phyloP scores from a whole-genome alignment of 2,329 filamentous ascomycete genomes.

The Cladophialophora yegresii region DNA sequence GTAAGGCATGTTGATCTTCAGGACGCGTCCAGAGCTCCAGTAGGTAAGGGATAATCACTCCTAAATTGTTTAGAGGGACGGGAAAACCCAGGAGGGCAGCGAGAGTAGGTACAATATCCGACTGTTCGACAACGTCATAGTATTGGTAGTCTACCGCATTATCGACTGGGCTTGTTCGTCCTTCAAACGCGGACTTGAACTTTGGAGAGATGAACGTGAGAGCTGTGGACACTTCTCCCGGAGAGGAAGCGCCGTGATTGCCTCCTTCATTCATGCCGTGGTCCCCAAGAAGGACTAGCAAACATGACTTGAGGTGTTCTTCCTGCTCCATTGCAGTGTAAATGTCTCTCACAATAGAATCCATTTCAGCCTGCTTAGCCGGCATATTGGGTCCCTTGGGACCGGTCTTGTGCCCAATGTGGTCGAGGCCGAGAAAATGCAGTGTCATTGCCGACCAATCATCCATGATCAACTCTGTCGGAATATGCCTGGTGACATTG shows the following conservation, averaged over 20 bases:
- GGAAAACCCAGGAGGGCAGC: slow-evolving; percentile 85
- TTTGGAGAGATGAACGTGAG: slow-evolving; percentile 89
- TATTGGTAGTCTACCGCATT: slow-evolving; percentile 68
- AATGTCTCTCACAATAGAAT: slow-evolving; percentile 73
- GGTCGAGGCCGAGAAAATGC: slow-evolving; percentile 93
- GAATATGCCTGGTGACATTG: slow-evolving; percentile 91
- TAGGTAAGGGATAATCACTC: slow-evolving; percentile 79
- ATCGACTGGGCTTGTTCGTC: slow-evolving; percentile 56
- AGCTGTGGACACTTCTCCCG: slow-evolving; percentile 91
- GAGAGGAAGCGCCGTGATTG: slow-evolving; percentile 91
- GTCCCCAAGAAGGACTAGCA: slow-evolving; percentile 86
- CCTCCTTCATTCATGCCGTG: slow-evolving; percentile 99
- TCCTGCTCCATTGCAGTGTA: slow-evolving; percentile 73
- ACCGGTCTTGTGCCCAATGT: slow-evolving; percentile 95
- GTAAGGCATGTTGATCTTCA: slow-evolving; percentile 64
- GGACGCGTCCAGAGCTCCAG: slow-evolving; percentile 70
- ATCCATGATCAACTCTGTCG: slow-evolving; percentile 68
- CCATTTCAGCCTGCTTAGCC: slow-evolving; percentile 93
- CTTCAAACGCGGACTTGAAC: slow-evolving; percentile 59
- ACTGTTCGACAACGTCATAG: slow-evolving; percentile 85
- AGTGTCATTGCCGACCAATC: slow-evolving; percentile 95
- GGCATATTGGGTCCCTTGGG: slow-evolving; percentile 87
- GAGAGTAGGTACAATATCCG: slow-evolving; percentile 86
- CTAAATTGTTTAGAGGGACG: slow-evolving; percentile 84
- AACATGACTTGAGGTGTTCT: slow-evolving; percentile 70